These are phyloP conservation scores for Osmanthus fragrans DNA, from an alignment of 257 asterid genomes.

Conservation along the genomic window DNA sequence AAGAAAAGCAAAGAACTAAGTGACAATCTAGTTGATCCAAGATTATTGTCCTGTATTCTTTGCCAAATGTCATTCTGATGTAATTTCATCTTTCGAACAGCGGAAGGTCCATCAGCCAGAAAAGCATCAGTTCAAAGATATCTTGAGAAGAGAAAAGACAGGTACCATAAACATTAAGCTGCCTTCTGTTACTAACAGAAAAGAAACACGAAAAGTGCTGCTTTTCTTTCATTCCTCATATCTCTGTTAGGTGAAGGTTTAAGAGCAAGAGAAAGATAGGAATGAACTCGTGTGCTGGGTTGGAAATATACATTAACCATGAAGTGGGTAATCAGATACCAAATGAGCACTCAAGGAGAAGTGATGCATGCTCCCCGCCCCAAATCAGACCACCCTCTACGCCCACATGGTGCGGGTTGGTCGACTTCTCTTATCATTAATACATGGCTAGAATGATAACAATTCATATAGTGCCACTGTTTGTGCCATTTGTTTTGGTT, in stretches of 20 bases:
- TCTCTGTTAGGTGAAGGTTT: conserved; percentile 91
- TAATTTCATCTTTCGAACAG: conserved; percentile 37
- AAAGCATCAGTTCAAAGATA: conserved; percentile 89
- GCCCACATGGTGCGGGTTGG: conserved; percentile 54
- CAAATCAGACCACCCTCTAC: conserved; percentile 51
- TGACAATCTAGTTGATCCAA: conserved; percentile 11
- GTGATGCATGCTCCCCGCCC: conserved; percentile 45
- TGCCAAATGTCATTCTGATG: conserved; percentile 19
- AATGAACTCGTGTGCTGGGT: conserved; percentile 48
- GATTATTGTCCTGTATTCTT: conserved; percentile 9
- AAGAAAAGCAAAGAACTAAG: conserved; percentile 7
- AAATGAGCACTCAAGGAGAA: conserved; percentile 40
- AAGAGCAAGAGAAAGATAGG: conserved; percentile 86
- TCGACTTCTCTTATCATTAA: conserved; percentile 19
- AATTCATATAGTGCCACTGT: neutral
- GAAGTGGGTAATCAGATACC: conserved; percentile 40
- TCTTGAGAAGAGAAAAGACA: conserved; percentile 95
- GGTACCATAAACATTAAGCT: conserved; percentile 51
- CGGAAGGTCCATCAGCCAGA: conserved; percentile 71
- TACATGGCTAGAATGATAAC: neutral
- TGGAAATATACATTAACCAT: conserved; percentile 55
- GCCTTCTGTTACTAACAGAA: conserved; percentile 25
- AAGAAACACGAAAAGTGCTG: conserved; percentile 26
- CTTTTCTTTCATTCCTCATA: conserved; percentile 49
- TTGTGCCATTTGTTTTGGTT: neutral